Percentiles rank a stretch among this genome's conserved stretches.
These are phyloP conservation scores for Stygiomarasmius scandens DNA, from an alignment of 1,284 basidiomycete genomes.

Conservation along the genomic window DNA sequence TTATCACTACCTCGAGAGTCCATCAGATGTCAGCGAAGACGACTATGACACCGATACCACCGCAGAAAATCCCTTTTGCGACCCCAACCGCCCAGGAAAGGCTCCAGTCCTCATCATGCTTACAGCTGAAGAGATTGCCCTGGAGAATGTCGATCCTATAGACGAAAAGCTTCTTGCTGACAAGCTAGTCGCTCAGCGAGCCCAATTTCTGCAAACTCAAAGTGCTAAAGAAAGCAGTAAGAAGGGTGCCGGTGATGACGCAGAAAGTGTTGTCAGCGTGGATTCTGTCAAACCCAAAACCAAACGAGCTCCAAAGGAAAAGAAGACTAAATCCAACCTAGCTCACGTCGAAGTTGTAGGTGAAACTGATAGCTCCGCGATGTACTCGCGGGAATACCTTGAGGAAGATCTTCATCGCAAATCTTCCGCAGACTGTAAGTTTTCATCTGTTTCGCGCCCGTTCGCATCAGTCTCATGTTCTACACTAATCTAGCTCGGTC, in stretches of 20 bases:
- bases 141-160: slow-evolving; percentile 50
- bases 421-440: too few species aligned
- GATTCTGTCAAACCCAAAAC: slow-evolving; percentile 14
- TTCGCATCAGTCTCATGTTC: background rate
- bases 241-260: slow-evolving; percentile 13
- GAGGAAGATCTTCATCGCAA: background rate
- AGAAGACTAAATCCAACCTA: background rate
- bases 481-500: background rate
- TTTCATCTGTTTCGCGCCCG: too few species aligned
- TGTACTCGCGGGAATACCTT: background rate
- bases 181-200: slow-evolving; percentile 40
- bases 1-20: slow-evolving; percentile 59
- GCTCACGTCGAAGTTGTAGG: background rate
- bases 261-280: slow-evolving; percentile 16
- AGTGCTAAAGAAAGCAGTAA: slow-evolving; percentile 37
- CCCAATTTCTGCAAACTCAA: slow-evolving; percentile 40
- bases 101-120: slow-evolving; percentile 45
- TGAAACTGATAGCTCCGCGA: slow-evolving; percentile 1
- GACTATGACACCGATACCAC: slow-evolving; percentile 30
- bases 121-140: slow-evolving; percentile 49
- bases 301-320: slow-evolving; percentile 6
- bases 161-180: slow-evolving; percentile 40
- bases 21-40: slow-evolving; percentile 38
- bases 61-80: slow-evolving; percentile 58
- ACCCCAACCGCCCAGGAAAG: slow-evolving; percentile 42